phyloP scores from a whole-genome alignment of 192 early-diverging fungal genomes.

The Linnemannia hyalina region DNA sequence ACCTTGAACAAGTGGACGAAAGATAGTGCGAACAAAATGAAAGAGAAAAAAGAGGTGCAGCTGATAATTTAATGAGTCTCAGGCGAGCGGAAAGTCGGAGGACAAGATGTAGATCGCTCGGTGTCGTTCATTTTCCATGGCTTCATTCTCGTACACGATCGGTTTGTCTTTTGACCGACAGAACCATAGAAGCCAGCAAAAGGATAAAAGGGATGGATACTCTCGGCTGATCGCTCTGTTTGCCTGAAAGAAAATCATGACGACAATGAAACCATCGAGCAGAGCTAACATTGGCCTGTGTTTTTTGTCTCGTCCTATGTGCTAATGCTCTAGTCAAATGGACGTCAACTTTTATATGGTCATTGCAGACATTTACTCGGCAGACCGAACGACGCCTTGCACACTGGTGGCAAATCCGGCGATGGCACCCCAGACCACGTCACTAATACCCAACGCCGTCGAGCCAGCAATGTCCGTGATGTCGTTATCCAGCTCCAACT shows the following conservation, averaged over 20 bases:
- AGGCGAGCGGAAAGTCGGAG: neutral
- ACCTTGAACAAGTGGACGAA: neutral
- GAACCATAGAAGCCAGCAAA: neutral
- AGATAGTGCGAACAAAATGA: neutral
- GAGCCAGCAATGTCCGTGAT: conserved; percentile 15
- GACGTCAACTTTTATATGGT: conserved; percentile 65
- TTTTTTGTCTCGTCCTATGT: neutral
- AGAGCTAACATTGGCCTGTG: neutral
- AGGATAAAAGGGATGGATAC: neutral
- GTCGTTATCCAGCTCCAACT: conserved; percentile 5
- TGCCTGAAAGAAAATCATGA: neutral
- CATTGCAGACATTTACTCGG: conserved; percentile 63
- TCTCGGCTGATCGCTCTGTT: neutral
- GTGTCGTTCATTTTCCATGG: neutral
- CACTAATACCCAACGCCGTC: conserved; percentile 5
- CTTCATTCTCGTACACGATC: neutral
- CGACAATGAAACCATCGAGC: neutral
- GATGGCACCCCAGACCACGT: neutral
- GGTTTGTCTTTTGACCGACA: neutral
- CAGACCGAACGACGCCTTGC: conserved; percentile 52
- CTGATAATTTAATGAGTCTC: neutral
- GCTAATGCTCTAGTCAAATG: conserved; percentile 40
- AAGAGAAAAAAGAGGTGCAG: neutral
- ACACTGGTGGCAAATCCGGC: conserved; percentile 62
- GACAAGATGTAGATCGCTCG: no score